phyloP scores from a whole-genome alignment of 2,329 filamentous ascomycete species.

The Xylaria sp. region DNA sequence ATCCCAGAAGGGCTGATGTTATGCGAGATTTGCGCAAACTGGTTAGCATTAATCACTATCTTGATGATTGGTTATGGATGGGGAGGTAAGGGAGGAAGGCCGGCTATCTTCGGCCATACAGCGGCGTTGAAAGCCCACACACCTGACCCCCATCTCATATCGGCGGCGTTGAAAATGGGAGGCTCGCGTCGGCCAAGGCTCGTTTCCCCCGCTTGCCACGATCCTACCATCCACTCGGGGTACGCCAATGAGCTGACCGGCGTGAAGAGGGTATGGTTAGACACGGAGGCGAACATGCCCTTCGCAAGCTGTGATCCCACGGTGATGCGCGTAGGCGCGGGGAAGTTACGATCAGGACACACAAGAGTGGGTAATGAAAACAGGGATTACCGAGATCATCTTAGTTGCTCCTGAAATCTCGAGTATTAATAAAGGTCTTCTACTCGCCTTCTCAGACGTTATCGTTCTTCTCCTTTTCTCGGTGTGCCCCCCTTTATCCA shows the following conservation, averaged over 20 bases:
- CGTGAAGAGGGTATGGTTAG: neutral
- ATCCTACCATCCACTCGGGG: conserved; percentile 11
- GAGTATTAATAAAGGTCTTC: neutral
- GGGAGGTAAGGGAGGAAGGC: neutral
- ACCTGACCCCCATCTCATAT: neutral
- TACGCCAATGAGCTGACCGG: neutral
- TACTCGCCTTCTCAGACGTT: neutral
- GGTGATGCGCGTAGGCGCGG: neutral
- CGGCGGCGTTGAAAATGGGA: neutral
- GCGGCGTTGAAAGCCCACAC: neutral
- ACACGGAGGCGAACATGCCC: neutral
- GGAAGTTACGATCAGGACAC: neutral
- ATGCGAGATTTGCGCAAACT: neutral
- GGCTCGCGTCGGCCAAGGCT: neutral
- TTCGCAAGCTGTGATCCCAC: neutral
- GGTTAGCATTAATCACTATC: conserved; percentile 3
- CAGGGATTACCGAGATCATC: neutral
- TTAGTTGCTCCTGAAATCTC: neutral
- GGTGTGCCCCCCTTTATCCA: neutral
- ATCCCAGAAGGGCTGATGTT: neutral
- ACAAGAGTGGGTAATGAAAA: neutral
- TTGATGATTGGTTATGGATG: neutral
- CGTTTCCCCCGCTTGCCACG: conserved; percentile 1
- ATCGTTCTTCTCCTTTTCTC: neutral
- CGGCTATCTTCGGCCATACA: neutral